These are phyloP conservation scores for Mortierella polycephala DNA, from an alignment of 371 early-diverging fungal species.

Conservation along the genomic window DNA sequence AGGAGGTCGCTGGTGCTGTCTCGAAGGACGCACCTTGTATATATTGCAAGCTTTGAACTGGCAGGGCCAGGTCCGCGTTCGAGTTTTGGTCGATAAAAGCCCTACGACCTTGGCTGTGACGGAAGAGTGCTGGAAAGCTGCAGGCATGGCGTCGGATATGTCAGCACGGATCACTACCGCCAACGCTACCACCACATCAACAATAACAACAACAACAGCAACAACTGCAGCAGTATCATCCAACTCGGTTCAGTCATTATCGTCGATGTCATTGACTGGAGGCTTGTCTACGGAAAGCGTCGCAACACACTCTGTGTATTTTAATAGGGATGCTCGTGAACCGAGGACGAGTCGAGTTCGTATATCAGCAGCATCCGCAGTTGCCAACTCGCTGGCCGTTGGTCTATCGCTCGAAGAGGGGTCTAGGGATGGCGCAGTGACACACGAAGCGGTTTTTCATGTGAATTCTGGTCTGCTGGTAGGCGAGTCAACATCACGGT, in stretches of 20 bases:
- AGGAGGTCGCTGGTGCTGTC: constrained; percentile 50
- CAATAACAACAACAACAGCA: neutral
- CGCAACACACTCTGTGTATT: neutral
- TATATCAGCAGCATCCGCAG: constrained; percentile 10
- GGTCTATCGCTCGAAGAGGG: constrained; percentile 27
- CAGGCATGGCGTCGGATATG: constrained; percentile 25
- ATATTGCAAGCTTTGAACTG: constrained; percentile 36
- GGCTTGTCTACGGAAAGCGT: no score
- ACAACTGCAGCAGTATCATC: neutral
- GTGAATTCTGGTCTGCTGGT: constrained; percentile 1
- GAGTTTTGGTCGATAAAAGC: constrained; percentile 46
- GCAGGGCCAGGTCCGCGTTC: constrained; percentile 47
- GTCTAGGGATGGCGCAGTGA: neutral
- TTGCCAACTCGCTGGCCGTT: neutral
- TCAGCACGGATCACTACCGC: neutral
- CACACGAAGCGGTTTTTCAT: neutral
- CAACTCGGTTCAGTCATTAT: no score
- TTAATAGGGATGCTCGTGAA: neutral
- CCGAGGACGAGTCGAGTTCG: neutral
- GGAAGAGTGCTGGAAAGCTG: constrained; percentile 48
- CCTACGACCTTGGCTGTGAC: constrained; percentile 44
- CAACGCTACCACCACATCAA: neutral
- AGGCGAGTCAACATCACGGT: constrained; percentile 3
- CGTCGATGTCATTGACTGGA: no score
- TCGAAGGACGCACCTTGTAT: constrained; percentile 47